Evolutionary conservation across 805 yeast species (phyloP), one percentile per base, ranked within the genome.

Genomic region (Yarrowia bubula): DNA sequence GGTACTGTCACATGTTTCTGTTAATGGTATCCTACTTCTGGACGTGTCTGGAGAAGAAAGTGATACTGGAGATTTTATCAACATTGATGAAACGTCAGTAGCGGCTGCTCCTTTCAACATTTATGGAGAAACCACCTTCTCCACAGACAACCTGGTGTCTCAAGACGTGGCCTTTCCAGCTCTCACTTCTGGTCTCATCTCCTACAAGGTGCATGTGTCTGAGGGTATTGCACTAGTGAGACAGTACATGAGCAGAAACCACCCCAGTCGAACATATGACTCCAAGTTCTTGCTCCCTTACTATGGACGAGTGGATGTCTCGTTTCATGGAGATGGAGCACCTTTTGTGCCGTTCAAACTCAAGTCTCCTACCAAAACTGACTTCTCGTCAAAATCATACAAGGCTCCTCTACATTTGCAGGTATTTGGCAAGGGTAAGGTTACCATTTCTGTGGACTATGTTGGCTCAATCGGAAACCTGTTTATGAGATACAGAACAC

Each of bases 401-500:
- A 37, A 15, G 47, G 57, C 57, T 2, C 67, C 68, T 15, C 62
- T 75, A 11, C 73, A 68, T 39, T 47, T 75, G 17, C 75, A 75
- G 53, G 48, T 74, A n/a, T 75, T 58, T 43, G 64, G 74, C 70
- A 57, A 66, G 57, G 32, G 42, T 62, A 32, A 55, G 44, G 61
- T 66, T 6, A 22, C 69, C 42, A 71, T 79, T n/a, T 71, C 73
- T 51, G 77, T 88, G 13, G 87, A 88, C 72, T 73, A 84, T 69
- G 69, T 83, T 38, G 77, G 80, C 33, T 87, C 92, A 47, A 74
- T 91, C 66, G 86, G 85, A 67, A 77, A 86, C 67, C 75, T 91
- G 42, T 86, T 89, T 6, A 77, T 91, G 69, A 80, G 95, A 64
- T 92, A 88, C 73, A 80, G 98, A 71, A 79, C 90, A 18, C 85